Percentiles rank a stretch among this genome's conserved stretches.
Evolutionary conservation across 1,284 basidiomycete genomes (phyloP).

Genomic region (Heterobasidion occidentale): DNA sequence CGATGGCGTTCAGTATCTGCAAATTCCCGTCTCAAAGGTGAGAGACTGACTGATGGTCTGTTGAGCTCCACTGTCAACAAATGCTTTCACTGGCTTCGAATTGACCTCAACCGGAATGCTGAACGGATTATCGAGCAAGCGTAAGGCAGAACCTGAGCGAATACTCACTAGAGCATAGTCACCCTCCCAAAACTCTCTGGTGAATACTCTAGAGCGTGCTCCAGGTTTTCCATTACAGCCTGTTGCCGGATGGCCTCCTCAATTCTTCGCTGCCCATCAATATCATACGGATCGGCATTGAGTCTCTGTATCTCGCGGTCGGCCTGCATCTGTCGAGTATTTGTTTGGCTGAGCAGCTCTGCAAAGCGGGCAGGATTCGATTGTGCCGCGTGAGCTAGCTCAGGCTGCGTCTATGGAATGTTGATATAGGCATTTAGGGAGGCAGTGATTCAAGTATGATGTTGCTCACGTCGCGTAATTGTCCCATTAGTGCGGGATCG

Average conservation of each 20-base stretch:
- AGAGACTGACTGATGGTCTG: conserved; percentile 81
- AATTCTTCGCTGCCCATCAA: conserved; percentile 89
- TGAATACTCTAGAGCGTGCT: conserved; percentile 86
- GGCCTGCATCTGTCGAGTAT: conserved; percentile 44
- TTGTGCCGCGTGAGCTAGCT: conserved; percentile 68
- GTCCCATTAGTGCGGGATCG: conserved; percentile 72
- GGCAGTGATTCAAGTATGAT: background rate
- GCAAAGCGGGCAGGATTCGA: conserved; percentile 68
- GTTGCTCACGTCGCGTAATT: conserved; percentile 57
- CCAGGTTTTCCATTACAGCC: conserved; percentile 86
- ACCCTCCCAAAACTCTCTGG: conserved; percentile 94
- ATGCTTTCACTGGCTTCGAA: conserved; percentile 85
- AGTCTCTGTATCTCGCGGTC: conserved; percentile 63
- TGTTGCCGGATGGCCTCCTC: conserved; percentile 92
- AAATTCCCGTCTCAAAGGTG: background rate
- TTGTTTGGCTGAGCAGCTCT: conserved; percentile 60
- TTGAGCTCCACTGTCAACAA: conserved; percentile 97
- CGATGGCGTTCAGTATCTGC: conserved; percentile 3
- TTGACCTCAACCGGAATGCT: conserved; percentile 90
- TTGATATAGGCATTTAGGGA: background rate
- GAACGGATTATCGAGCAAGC: background rate
- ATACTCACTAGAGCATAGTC: conserved; percentile 87
- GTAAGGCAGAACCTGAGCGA: conserved; percentile 2
- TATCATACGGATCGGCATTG: conserved; percentile 83
- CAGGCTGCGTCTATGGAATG: conserved; percentile 60